A percentile compares a stretch with the other conserved stretches of the same genome.
These are phyloP conservation scores for Paramecium bursaria DNA, from an alignment of 73 alveolate species.

Conservation along the genomic window DNA sequence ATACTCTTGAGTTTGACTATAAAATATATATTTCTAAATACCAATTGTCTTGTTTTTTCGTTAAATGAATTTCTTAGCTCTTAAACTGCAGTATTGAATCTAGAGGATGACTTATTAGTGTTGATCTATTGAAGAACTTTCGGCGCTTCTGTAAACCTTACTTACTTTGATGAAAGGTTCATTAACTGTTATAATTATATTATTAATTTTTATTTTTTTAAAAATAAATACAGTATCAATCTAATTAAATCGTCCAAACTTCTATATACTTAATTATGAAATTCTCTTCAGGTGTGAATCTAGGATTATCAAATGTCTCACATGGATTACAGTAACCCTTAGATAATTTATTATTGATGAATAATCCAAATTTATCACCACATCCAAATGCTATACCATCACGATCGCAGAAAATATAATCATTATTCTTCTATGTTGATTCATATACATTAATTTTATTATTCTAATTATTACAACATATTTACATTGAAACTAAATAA, in stretches of 20 bases:
- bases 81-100: slow-evolving; percentile 45
- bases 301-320: slow-evolving; percentile 50
- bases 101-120: too few species aligned
- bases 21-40: too few species aligned
- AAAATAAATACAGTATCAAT: too few species aligned
- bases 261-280: slow-evolving; percentile 29
- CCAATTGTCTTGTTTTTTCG: not conserved
- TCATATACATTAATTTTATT: slow-evolving; percentile 16
- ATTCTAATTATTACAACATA: slow-evolving; percentile 5
- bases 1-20: slow-evolving; percentile 15
- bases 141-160: too few species aligned
- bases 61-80: slow-evolving; percentile 52
- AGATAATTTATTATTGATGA: slow-evolving; percentile 6
- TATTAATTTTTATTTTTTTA: too few species aligned
- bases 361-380: slow-evolving; percentile 62
- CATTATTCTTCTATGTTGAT: slow-evolving; percentile 43
- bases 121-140: too few species aligned
- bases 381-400: slow-evolving; percentile 33
- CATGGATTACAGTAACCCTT: slow-evolving; percentile 45
- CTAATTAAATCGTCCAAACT: slow-evolving; percentile 12
- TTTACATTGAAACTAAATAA: slow-evolving; percentile 34
- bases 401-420: slow-evolving; percentile 28
- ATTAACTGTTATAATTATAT: too few species aligned
- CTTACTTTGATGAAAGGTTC: too few species aligned
- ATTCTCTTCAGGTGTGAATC: slow-evolving; percentile 20